A percentile compares a stretch with the other conserved stretches of the same genome.
Conservation (phyloP, 2,329 filamentous ascomycete species). For the Aplosporella prunicola region DNA sequence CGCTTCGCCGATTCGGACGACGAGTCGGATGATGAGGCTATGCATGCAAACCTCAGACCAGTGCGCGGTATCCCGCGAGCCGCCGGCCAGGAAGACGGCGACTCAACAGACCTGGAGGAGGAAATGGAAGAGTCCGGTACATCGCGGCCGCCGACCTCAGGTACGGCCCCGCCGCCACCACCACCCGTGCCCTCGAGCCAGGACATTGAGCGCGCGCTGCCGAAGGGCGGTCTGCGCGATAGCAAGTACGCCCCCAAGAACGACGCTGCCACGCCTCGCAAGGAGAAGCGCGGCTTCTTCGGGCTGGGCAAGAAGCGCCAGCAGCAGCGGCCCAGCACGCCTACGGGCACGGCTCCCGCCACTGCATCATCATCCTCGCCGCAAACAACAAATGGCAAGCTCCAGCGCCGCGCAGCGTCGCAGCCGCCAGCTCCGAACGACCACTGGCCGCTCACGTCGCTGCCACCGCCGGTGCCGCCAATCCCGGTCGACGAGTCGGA, state of each 20-base stretch:
- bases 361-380: conserved; percentile 19
- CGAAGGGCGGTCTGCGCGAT: conserved; percentile 31
- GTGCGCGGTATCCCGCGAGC: conserved; percentile 52
- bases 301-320: conserved; percentile 54
- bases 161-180: conserved; percentile 17
- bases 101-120: conserved; percentile 43
- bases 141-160: no score
- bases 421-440: neutral
- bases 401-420: conserved; percentile 37
- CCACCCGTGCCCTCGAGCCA: conserved; percentile 37
- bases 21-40: conserved; percentile 41
- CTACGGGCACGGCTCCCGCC: conserved; percentile 11
- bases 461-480: no score
- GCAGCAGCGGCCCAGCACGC: conserved; percentile 15
- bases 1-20: conserved; percentile 42
- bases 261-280: conserved; percentile 21
- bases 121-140: no score
- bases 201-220: conserved; percentile 27
- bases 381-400: conserved; percentile 24
- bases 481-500: conserved; percentile 16
- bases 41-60: conserved; percentile 34
- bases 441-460: no score
- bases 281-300: conserved; percentile 33
- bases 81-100: conserved; percentile 47
- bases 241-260: conserved; percentile 26